phyloP scores from a whole-genome alignment of 352 stramenopile species.

The Phytophthora ramorum region DNA sequence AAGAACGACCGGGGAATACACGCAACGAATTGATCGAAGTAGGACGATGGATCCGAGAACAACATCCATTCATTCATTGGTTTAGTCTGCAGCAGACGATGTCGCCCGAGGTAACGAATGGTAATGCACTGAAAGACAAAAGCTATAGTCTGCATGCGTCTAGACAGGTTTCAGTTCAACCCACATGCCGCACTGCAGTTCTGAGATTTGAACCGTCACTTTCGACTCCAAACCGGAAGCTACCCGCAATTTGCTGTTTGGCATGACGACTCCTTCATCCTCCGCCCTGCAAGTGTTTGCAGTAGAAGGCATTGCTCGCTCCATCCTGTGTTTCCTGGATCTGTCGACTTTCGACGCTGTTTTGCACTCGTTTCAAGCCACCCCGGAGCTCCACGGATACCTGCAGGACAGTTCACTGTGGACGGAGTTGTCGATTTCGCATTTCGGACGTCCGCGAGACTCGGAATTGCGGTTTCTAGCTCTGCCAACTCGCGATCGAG shows the following conservation, averaged over 20 bases:
- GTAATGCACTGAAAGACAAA: no score
- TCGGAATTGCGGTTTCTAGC: conserved; percentile 31
- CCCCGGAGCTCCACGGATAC: conserved; percentile 25
- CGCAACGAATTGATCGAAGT: no score
- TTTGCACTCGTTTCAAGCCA: conserved; percentile 16
- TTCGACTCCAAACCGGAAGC: not conserved
- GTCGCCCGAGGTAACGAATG: no score
- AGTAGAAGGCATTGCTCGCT: conserved; percentile 34
- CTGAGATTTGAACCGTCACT: not conserved
- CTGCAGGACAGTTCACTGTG: conserved; percentile 46
- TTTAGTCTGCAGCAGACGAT: no score
- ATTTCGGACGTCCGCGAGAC: conserved; percentile 34
- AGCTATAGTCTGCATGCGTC: not conserved
- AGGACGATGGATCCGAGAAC: no score
- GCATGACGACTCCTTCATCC: not conserved
- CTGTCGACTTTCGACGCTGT: conserved; percentile 27
- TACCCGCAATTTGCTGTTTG: not conserved
- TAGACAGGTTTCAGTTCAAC: not conserved
- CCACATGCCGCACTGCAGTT: not conserved
- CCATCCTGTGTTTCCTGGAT: conserved; percentile 35
- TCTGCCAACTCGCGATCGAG: conserved; percentile 21
- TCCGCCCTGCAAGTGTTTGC: conserved; percentile 30
- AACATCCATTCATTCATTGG: no score
- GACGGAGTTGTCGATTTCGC: conserved; percentile 36
- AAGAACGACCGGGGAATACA: not conserved